Conservation (phyloP, 108 stramenopile genomes). For the Skeletonema tropicum region DNA sequence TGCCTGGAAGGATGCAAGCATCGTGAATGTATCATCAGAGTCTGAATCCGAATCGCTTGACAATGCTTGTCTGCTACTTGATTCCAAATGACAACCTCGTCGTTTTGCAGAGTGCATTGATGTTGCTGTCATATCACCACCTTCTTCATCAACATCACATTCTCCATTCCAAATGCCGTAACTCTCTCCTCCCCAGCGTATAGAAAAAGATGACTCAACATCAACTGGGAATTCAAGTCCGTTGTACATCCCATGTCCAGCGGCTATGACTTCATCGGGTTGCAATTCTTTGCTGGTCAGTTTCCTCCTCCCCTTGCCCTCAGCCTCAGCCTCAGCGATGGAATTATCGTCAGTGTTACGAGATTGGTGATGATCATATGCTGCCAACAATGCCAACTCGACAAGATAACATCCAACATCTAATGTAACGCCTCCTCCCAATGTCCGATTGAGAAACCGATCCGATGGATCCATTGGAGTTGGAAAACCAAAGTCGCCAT, state of each 20-base stretch:
- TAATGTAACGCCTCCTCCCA: conserved; percentile 36
- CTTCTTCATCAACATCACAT: background rate
- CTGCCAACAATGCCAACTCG: conserved; percentile 37
- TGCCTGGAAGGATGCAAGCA: conserved; percentile 38
- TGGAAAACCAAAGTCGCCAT: conserved; percentile 33
- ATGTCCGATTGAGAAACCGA: conserved; percentile 34
- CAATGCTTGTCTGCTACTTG: background rate
- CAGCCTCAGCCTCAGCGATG: background rate
- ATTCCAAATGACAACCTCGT: background rate
- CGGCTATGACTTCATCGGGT: conserved; percentile 22
- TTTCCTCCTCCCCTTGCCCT: background rate
- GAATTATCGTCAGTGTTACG: background rate
- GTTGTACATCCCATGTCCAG: conserved; percentile 30
- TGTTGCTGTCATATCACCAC: background rate
- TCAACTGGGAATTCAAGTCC: conserved; percentile 34
- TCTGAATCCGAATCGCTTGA: background rate
- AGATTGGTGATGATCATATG: conserved; percentile 29
- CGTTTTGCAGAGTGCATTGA: background rate
- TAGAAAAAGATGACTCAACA: conserved; percentile 33
- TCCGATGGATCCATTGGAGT: conserved; percentile 24
- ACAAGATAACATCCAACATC: conserved; percentile 45
- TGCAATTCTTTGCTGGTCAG: background rate
- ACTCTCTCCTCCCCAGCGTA: conserved; percentile 34
- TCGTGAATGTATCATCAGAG: conserved; percentile 18
- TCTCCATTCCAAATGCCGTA: conserved; percentile 25